Conservation (phyloP, 768 basidiomycete species). For the Harrya chromipes region DNA sequence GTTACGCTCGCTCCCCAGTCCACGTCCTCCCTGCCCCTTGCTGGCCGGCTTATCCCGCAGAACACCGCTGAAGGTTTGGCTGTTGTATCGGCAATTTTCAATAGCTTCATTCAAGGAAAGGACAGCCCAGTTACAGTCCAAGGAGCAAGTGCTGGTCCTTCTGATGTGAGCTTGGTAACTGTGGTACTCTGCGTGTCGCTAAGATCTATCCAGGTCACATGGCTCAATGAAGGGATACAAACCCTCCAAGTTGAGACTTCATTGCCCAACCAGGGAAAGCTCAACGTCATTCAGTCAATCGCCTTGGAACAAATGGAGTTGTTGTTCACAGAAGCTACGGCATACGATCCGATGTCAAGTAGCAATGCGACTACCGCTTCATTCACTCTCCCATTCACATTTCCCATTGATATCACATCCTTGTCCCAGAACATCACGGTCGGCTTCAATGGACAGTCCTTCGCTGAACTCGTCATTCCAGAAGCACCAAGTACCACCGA, state of each 20-base stretch:
- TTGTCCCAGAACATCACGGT: constrained; percentile 58
- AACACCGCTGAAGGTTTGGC: constrained; percentile 47
- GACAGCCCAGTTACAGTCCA: constrained; percentile 57
- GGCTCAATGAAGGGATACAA: constrained; percentile 72
- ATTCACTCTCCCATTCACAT: constrained; percentile 66
- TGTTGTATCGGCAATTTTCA: constrained; percentile 63
- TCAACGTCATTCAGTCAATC: constrained; percentile 64
- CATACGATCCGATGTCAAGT: constrained; percentile 56
- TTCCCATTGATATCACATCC: constrained; percentile 64
- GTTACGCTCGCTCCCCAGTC: constrained; percentile 55
- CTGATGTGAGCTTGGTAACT: constrained; percentile 40
- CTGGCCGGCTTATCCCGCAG: constrained; percentile 66
- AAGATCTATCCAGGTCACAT: constrained; percentile 47
- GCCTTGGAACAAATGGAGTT: constrained; percentile 56
- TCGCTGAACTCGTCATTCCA: constrained; percentile 61
- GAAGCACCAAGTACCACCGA: constrained; percentile 57
- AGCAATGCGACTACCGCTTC: constrained; percentile 58
- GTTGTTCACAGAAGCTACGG: constrained; percentile 53
- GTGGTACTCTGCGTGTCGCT: constrained; percentile 1
- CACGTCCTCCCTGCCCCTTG: constrained; percentile 50
- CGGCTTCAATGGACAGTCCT: constrained; percentile 47
- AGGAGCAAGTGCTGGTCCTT: constrained; percentile 56
- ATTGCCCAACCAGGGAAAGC: constrained; percentile 60
- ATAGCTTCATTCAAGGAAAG: constrained; percentile 66
- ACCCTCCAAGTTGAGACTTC: constrained; percentile 54